Conservation (phyloP, 2,329 filamentous ascomycete genomes). For the Penicillium sp. region DNA sequence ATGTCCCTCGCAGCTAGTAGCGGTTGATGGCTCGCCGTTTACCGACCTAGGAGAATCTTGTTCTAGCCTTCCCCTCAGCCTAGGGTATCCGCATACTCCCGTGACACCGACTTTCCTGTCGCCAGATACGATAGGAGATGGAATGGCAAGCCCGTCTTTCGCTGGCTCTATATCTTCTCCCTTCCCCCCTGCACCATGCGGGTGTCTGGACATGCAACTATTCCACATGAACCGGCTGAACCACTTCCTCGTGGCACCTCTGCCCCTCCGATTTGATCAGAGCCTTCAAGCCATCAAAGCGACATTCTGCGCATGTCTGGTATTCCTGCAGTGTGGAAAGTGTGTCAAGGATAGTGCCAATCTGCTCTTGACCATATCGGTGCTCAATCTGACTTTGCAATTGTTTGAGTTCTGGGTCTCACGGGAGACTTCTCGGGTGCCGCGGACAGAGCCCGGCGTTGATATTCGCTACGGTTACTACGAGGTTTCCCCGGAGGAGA, state of each 20-base stretch:
- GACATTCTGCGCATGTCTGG: conserved; percentile 30
- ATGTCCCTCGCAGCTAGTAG: conserved; percentile 15
- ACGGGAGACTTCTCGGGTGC: conserved; percentile 19
- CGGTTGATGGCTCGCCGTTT: conserved; percentile 18
- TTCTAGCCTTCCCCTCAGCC: conserved; percentile 16
- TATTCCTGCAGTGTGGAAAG: conserved; percentile 30
- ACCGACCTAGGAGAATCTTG: conserved; percentile 18
- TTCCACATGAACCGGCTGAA: conserved; percentile 34
- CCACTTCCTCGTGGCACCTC: conserved; percentile 25
- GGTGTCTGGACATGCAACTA: conserved; percentile 31
- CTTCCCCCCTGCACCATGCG: conserved; percentile 23
- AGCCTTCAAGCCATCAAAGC: conserved; percentile 32
- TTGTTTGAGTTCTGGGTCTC: conserved; percentile 34
- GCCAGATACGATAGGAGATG: conserved; percentile 29
- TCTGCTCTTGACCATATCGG: conserved; percentile 30
- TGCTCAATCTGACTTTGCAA: conserved; percentile 32
- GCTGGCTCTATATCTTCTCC: conserved; percentile 27
- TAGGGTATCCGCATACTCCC: conserved; percentile 27
- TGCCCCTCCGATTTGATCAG: conserved; percentile 33
- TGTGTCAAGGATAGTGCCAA: conserved; percentile 33
- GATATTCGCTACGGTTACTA: conserved; percentile 33
- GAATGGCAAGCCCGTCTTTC: conserved; percentile 28
- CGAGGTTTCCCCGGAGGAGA: conserved; percentile 30
- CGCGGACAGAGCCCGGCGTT: conserved; percentile 15
- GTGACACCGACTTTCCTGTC: conserved; percentile 33